Evolutionary conservation across 139 green algal species (phyloP), one percentile per base, ranked within the genome.

Genomic region (Closterium sp.): DNA sequence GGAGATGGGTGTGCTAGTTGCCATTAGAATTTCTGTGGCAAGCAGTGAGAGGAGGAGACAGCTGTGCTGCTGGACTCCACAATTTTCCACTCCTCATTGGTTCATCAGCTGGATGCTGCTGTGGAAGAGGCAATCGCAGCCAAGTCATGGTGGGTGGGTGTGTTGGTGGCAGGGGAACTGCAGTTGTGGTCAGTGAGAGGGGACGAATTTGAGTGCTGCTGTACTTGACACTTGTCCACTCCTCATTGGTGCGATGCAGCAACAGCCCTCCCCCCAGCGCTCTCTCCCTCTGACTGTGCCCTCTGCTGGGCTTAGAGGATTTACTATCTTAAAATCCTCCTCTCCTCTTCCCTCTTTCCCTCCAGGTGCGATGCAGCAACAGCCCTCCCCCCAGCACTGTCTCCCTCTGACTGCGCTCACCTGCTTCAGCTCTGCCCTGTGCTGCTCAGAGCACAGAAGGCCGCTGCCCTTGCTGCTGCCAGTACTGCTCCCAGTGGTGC

Each of bases 211-310:
- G n/a, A n/a, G n/a, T n/a, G n/a, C n/a, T n/a, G n/a, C n/a, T n/a
- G n/a, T n/a, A 97, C 0, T 95, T 93, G 0, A 95, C 94, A 31
- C 97, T 96, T 42, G 95, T 97, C 9, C 94, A 93, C 2, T 93
- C 96, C 1, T 73, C 90, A 4, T 87, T 98, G 91, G 91, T 94
- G 91, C 21, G 91, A 94, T 31, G 88, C 88, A 27, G 70, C 45
- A 27, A 21, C 31, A 31, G 31, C 90, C 19, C 34, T 94, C 28
- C 88, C 91, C 30, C 31, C 91, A 19, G 50, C 34, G 13, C 32
- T 93, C 5, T 92, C 91, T 17, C 27, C 29, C 17, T 31, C 91
- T 2, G 89, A 93, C 86, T 73, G 10, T 79, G 62, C 62, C 19
- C 62, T 13, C 13, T 79, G 62, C 62, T 79, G 62, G n/a, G n/a